Percentiles rank a stretch among this genome's conserved stretches.
phyloP scores from a whole-genome alignment of 2,329 filamentous ascomycete species.

The Fusarium mundagurra region DNA sequence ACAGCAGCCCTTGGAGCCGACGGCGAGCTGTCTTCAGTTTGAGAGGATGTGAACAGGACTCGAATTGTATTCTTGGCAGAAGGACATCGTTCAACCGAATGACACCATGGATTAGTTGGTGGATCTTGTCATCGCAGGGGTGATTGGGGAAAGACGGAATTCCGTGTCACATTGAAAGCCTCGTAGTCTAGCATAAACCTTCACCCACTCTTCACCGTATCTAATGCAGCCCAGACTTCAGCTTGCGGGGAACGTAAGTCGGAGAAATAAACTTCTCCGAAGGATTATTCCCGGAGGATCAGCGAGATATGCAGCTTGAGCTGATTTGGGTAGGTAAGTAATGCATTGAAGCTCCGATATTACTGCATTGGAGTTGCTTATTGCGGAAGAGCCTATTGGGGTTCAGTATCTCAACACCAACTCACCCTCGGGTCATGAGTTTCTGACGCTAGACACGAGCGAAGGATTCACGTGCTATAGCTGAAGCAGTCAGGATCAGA shows the following conservation, averaged over 20 bases:
- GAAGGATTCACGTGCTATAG: neutral
- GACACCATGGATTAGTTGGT: rapidly evolving
- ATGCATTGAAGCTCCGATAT: neutral
- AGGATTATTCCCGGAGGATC: neutral
- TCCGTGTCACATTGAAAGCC: neutral
- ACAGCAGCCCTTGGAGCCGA: neutral
- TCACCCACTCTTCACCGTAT: neutral
- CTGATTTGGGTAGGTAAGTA: neutral
- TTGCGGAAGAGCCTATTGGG: neutral
- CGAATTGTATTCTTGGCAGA: rapidly evolving
- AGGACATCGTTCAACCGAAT: rapidly evolving
- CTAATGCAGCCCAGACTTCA: neutral
- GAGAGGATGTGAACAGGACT: rapidly evolving
- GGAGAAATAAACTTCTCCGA: neutral
- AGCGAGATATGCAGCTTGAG: neutral
- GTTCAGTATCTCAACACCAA: neutral
- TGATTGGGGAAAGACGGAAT: neutral
- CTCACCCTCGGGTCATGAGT: neutral
- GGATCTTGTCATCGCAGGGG: rapidly evolving
- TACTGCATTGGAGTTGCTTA: neutral
- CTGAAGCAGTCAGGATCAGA: neutral
- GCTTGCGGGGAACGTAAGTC: neutral
- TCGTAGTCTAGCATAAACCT: neutral
- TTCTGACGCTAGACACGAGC: neutral
- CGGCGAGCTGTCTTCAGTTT: rapidly evolving